A percentile compares a stretch with the other conserved stretches of the same genome.
phyloP scores from a whole-genome alignment of 352 stramenopile species.

The Globisporangium abappressorium region DNA sequence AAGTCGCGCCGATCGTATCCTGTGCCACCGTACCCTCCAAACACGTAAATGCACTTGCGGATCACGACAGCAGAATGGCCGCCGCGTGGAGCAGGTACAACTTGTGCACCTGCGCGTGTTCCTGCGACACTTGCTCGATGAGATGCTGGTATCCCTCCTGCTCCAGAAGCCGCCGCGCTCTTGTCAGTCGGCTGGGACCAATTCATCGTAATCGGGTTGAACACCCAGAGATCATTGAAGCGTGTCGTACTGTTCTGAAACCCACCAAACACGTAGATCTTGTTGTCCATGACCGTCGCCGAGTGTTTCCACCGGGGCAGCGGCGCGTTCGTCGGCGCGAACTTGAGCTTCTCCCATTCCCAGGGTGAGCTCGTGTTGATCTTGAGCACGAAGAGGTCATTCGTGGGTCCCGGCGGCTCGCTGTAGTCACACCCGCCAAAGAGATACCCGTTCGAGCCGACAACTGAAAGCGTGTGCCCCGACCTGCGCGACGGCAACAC shows the following conservation, averaged over 20 bases:
- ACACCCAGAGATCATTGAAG: conserved; percentile 97
- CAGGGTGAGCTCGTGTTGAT: conserved; percentile 64
- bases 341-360: conserved; percentile 70
- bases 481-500: conserved; percentile 88
- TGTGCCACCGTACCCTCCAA: conserved; percentile 94
- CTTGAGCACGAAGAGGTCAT: conserved; percentile 93
- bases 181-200: conserved; percentile 83
- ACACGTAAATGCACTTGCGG: conserved; percentile 86
- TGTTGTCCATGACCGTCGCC: conserved; percentile 82
- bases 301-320: conserved; percentile 89
- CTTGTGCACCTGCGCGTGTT: conserved; percentile 23
- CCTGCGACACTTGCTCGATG: conserved; percentile 20
- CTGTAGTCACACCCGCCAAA: conserved; percentile 92
- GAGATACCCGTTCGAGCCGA: conserved; percentile 88
- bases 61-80: conserved; percentile 89
- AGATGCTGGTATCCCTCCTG: conserved; percentile 33
- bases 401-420: conserved; percentile 88
- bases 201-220: conserved; percentile 92
- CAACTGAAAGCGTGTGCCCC: conserved; percentile 91
- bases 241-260: conserved; percentile 86
- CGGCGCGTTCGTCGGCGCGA: conserved; percentile 31
- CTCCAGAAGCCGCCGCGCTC: conserved; percentile 46
- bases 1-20: conserved; percentile 93
- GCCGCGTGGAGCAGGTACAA: conserved; percentile 78
- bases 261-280: conserved; percentile 94